Base-by-base conservation (phyloP, 1,284 basidiomycete species). In the Rhizoctonia solani region DNA sequence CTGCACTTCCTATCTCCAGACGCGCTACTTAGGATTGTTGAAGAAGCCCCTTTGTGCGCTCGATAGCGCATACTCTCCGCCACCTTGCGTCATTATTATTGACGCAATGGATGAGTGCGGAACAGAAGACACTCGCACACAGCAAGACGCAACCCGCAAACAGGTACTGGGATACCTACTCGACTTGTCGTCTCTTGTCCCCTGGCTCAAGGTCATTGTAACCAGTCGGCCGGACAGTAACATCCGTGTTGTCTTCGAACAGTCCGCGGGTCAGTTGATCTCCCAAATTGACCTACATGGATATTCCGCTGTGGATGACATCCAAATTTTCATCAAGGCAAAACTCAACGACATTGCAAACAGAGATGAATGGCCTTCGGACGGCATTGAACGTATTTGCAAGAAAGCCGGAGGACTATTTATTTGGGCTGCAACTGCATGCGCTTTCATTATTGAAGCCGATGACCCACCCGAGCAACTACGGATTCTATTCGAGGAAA, bases 91-190 rank as follows among this genome's bases (percentile, higher is more conserved):
- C 5, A 27, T 70, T 19, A 11, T 70, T 1, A 34, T 68, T 25
- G 69, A 70, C 34, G 69, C 56, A 0, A 53, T 70, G 29, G 69
- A 70, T 27, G 69, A 70, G 46, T 65, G 50, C 27, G 41, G 21
- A 44, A 32, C 19, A 23, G 23, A 27, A 6, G 25, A n/a, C n/a
- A n/a, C n/a, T n/a, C n/a, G n/a, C n/a, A n/a, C n/a, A n/a, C n/a
- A n/a, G n/a, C n/a, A n/a, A n/a, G n/a, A n/a, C n/a, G n/a, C n/a
- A n/a, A n/a, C n/a, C n/a, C n/a, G 58, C 46, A 53, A 63, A n/a
- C 41, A 30, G 1, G 29, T 58, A 5, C 34, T 54, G n/a, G 34
- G 2, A 11, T 37, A 53, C 21, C 23, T 63, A 4, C 52, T 29
- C 5, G 34, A 47, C 29, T 29, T 65, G n/a, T 66, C 52, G 11